Base-by-base conservation (phyloP, 139 green algal genomes). In the Raphidocelis subcapitata region DNA sequence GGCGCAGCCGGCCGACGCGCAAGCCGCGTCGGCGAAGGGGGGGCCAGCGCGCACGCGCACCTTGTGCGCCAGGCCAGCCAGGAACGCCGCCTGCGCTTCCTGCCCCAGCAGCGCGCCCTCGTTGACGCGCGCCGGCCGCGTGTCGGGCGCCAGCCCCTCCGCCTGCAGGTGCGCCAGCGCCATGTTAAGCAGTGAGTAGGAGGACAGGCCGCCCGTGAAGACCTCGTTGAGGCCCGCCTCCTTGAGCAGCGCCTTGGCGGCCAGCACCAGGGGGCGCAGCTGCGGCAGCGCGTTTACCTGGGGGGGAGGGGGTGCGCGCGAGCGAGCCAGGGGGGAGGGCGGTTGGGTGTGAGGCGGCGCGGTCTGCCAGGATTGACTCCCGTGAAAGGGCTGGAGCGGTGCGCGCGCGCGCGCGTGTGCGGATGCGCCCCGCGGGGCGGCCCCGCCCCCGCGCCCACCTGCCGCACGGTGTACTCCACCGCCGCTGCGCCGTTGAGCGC, bases 161-260 rank as follows among this genome's bases (percentile, higher is more conserved):
- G 76, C 78, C 69, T 90, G 85, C 49, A 95, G 77, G 74, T 95
- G 86, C 28, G 87, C 85, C 3, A 92, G 67, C 10, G 84, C 76
- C 78, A 96, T 86, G 74, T 91, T 92, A 59, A 89, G 68, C 0
- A 94, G 37, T n/a, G 77, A 75, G 80, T 96, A 97, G 66, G 65
- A 85, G 35, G 72, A 84, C 31, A 96, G 69, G 28, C 89, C 90
- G 12, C 90, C 88, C 21, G 69, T 81, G 81, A 84, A 91, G 18
- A 89, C 82, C 79, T 97, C 91, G 44, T 96, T 95, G 14, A 94
- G 71, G 44, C 82, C 77, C 26, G 62, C 52, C 59, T 94, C 60
- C 57, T 82, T 86, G 8, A 93, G 62, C 36, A 86, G 76, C 5
- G 86, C 79, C 75, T 96, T 96, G 46, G 92, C 49, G 12, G 81